Percentiles rank a stretch among this genome's conserved stretches.
These are phyloP conservation scores for Aspergillus sp. DNA, from an alignment of 2,329 filamentous ascomycete species.

Conservation along the genomic window DNA sequence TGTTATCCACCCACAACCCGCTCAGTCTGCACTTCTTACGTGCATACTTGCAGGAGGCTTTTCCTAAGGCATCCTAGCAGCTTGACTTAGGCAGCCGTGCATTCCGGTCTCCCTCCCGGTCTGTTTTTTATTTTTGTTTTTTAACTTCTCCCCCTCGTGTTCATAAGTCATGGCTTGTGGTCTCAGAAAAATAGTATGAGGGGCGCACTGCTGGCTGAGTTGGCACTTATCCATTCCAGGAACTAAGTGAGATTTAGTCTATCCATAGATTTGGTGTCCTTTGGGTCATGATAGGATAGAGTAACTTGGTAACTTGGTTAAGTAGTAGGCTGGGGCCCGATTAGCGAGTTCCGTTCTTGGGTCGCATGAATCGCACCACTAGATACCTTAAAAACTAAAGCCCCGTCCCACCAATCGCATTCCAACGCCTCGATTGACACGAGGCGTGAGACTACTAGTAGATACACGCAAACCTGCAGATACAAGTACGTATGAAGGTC, in stretches of 20 bases:
- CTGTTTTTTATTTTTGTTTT: not conserved
- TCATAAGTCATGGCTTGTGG: not conserved
- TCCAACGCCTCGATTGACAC: not conserved
- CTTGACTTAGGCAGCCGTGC: constrained; percentile 7
- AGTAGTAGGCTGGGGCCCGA: not conserved
- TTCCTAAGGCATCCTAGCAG: not conserved
- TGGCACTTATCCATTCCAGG: not conserved
- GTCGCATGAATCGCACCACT: not conserved
- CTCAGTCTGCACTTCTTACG: not conserved
- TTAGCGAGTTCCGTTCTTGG: not conserved
- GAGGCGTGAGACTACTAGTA: not conserved
- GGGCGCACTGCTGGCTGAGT: not conserved
- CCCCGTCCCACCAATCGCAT: not conserved
- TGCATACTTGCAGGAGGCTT: constrained; percentile 2
- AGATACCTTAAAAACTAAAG: constrained; percentile 4
- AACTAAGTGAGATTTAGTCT: not conserved
- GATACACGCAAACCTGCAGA: not conserved
- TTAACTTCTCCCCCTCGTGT: constrained; percentile 6
- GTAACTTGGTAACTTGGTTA: not conserved
- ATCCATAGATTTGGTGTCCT: not conserved
- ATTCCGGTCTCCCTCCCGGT: not conserved
- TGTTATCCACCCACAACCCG: not conserved
- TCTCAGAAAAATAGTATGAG: not conserved
- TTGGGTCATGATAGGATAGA: not conserved
- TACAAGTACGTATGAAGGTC: not conserved